Conservation (phyloP, 2,329 filamentous ascomycete species). For the Cadophora sp. region DNA sequence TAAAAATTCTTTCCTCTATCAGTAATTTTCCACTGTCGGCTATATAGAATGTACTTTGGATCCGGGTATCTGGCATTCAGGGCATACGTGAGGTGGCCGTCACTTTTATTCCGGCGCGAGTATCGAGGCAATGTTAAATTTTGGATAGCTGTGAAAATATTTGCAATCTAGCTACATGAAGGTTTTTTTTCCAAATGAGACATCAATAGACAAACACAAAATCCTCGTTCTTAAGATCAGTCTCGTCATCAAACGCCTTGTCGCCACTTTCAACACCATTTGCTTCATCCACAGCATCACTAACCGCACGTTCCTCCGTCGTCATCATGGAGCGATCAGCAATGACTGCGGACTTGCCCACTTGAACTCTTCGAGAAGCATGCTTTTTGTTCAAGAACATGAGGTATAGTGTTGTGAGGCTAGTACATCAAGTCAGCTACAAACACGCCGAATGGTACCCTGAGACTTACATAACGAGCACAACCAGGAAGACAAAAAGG, state of each 20-base stretch:
- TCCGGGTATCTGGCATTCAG: too few species aligned
- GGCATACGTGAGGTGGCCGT: too few species aligned
- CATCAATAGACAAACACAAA: conserved; percentile 60
- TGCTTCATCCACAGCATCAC: conserved; percentile 40
- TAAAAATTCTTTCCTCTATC: too few species aligned
- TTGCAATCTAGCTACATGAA: too few species aligned
- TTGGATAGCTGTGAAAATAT: too few species aligned
- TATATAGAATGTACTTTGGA: too few species aligned
- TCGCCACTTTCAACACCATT: conserved; percentile 47
- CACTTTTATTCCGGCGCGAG: too few species aligned
- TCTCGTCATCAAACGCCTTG: conserved; percentile 63
- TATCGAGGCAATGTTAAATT: too few species aligned
- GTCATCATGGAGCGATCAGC: conserved; percentile 66
- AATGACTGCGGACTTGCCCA: conserved; percentile 65
- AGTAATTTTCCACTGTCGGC: too few species aligned
- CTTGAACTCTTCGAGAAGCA: conserved; percentile 56
- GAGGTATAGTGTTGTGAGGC: conserved; percentile 53
- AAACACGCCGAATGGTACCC: background rate
- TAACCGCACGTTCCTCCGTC: conserved; percentile 50
- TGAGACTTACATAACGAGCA: conserved; percentile 52
- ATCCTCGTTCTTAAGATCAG: conserved; percentile 67
- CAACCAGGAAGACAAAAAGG: conserved; percentile 65
- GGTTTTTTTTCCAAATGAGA: background rate
- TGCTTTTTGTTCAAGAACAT: conserved; percentile 61
- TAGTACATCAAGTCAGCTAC: conserved; percentile 13